Percentiles rank a stretch among this genome's conserved stretches.
phyloP scores from a whole-genome alignment of 495 filamentous ascomycete genomes.

The Aspergillus sclerotiicarbonarius region DNA sequence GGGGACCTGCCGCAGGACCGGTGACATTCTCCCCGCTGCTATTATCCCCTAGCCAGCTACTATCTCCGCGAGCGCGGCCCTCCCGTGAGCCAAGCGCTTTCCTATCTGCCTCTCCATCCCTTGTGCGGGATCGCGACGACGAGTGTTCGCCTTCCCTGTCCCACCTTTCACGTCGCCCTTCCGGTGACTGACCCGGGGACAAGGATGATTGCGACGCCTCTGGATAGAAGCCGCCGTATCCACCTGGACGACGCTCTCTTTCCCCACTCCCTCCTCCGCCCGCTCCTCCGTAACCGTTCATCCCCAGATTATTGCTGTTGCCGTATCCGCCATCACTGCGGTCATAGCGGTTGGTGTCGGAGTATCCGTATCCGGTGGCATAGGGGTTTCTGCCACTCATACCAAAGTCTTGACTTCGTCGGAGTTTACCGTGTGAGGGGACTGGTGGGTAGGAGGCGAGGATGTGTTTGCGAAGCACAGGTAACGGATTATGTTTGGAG shows the following conservation, averaged over 20 bases:
- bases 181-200: conserved; percentile 32
- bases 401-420: conserved; percentile 16
- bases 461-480: conserved; percentile 2
- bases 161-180: conserved; percentile 35
- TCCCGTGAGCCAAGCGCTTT: conserved; percentile 29
- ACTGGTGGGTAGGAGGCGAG: not conserved
- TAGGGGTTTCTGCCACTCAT: conserved; percentile 47
- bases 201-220: conserved; percentile 33
- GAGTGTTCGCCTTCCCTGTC: conserved; percentile 37
- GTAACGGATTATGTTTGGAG: not conserved
- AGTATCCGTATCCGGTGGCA: conserved; percentile 45
- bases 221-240: conserved; percentile 45
- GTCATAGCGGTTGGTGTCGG: conserved; percentile 42
- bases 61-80: conserved; percentile 25
- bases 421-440: not conserved
- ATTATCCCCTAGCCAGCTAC: conserved; percentile 20
- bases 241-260: conserved; percentile 40
- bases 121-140: conserved; percentile 39
- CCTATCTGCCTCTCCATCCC: conserved; percentile 29
- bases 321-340: conserved; percentile 38
- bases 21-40: conserved; percentile 23
- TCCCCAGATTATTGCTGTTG: conserved; percentile 28
- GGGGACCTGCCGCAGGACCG: conserved; percentile 23
- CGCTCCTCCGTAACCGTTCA: conserved; percentile 34
- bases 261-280: conserved; percentile 23